Conservation (phyloP, 139 green algal species). For the Chlamydomonas sp. region DNA sequence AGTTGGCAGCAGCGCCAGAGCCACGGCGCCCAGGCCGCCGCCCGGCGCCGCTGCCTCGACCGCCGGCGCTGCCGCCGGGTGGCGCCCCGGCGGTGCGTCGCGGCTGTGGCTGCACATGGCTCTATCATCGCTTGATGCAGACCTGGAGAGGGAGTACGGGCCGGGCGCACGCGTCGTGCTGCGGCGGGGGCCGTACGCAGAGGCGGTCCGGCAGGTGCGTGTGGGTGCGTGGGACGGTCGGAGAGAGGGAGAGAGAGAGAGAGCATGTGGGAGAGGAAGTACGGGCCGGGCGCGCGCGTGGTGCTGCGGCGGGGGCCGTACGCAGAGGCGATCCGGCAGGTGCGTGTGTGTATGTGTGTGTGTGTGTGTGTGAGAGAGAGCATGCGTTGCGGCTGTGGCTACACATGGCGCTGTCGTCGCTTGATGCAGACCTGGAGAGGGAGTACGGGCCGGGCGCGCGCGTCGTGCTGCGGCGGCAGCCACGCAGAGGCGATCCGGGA, state of each 20-base stretch:
- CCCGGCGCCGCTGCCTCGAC: too few species aligned
- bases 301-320: too few species aligned
- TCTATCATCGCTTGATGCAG: slow-evolving; percentile 3
- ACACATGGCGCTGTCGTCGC: slow-evolving; percentile 4
- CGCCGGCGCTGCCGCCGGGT: too few species aligned
- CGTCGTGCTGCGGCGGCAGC: slow-evolving; percentile 1
- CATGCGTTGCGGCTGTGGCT: slow-evolving; percentile 7
- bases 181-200: slow-evolving; percentile 3
- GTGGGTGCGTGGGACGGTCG: too few species aligned
- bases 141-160: slow-evolving; percentile 1
- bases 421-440: background rate
- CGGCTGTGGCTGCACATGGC: slow-evolving; percentile 12
- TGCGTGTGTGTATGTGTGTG: background rate
- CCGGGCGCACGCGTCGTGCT: slow-evolving; percentile 10
- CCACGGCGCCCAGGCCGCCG: too few species aligned
- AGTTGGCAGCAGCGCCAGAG: too few species aligned
- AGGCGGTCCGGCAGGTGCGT: background rate
- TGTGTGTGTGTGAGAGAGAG: background rate
- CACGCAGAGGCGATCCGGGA: background rate
- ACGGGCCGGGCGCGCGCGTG: slow-evolving; percentile 15
- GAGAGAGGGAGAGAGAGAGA: background rate
- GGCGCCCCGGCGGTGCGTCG: slow-evolving; percentile 8
- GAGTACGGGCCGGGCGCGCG: slow-evolving; percentile 7
- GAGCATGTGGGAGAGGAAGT: background rate
- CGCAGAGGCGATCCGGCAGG: background rate